Percentiles rank a stretch among this genome's conserved stretches.
These are phyloP conservation scores for Claviceps sp. DNA, from an alignment of 2,329 filamentous ascomycete genomes.

Conservation along the genomic window DNA sequence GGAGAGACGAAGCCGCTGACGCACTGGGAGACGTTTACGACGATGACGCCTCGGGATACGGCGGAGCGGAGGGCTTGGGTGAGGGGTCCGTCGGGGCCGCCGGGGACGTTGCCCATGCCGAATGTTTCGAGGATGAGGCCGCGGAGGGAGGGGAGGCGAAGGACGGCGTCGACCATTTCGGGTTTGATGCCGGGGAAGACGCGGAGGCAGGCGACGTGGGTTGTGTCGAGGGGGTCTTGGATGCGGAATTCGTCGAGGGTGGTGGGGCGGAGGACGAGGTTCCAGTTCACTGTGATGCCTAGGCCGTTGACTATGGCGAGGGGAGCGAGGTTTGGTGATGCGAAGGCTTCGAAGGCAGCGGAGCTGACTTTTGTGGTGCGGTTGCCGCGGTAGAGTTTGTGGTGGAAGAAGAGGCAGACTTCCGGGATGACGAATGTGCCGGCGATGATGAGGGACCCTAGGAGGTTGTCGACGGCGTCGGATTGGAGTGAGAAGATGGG, in stretches of 20 bases:
- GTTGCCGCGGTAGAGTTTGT: constrained; percentile 80
- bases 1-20: constrained; percentile 63
- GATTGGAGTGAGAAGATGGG: constrained; percentile 85
- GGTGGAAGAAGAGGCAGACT: constrained; percentile 88
- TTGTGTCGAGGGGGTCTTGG: constrained; percentile 59
- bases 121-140: constrained; percentile 86
- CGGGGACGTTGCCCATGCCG: constrained; percentile 82
- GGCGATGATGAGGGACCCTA: constrained; percentile 78
- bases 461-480: constrained; percentile 80
- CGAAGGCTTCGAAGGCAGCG: constrained; percentile 76
- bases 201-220: constrained; percentile 79
- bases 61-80: constrained; percentile 65
- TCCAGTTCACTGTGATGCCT: constrained; percentile 70
- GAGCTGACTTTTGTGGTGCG: constrained; percentile 79
- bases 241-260: constrained; percentile 62
- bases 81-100: constrained; percentile 64
- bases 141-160: constrained; percentile 60
- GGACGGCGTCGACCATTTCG: constrained; percentile 81
- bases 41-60: constrained; percentile 66
- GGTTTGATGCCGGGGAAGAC: constrained; percentile 88
- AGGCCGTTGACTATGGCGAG: constrained; percentile 71
- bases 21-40: constrained; percentile 90
- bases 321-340: constrained; percentile 72
- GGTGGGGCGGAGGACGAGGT: constrained; percentile 60
- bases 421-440: constrained; percentile 89